Evolutionary conservation across 768 basidiomycete genomes (phyloP).

Genomic region (Serpula lacrymans): DNA sequence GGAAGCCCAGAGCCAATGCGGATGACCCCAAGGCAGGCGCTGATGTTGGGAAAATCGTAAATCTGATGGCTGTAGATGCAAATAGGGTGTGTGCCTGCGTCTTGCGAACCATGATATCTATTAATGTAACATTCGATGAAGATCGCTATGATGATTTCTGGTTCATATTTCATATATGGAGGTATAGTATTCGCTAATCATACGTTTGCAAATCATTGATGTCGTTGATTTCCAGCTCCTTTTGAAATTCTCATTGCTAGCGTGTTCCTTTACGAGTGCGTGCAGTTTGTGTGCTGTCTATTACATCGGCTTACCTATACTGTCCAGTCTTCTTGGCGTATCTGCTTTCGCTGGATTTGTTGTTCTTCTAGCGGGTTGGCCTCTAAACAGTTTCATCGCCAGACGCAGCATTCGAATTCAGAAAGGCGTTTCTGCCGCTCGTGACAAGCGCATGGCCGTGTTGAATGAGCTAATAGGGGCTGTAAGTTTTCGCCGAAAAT

Average conservation of each 20-base stretch:
- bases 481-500: conserved; percentile 29
- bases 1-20: conserved; percentile 22
- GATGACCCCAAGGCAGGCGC: conserved; percentile 71
- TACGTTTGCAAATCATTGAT: conserved; percentile 2
- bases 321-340: conserved; percentile 53
- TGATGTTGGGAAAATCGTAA: conserved; percentile 87
- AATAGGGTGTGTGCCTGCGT: conserved; percentile 39
- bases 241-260: conserved; percentile 75
- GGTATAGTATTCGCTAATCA: conserved; percentile 29
- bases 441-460: conserved; percentile 76
- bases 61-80: conserved; percentile 81
- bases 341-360: conserved; percentile 76
- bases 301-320: neutral
- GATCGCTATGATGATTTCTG: conserved; percentile 52
- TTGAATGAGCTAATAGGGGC: conserved; percentile 75
- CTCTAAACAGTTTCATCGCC: conserved; percentile 67
- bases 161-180: conserved; percentile 65
- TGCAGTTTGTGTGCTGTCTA: neutral
- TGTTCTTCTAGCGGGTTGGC: conserved; percentile 58
- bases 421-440: conserved; percentile 54
- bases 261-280: conserved; percentile 72
- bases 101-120: neutral
- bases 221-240: conserved; percentile 44
- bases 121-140: conserved; percentile 8
- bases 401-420: conserved; percentile 58